Evolutionary conservation across 2,329 filamentous ascomycete species (phyloP).

Genomic region (Neurospora sp.): DNA sequence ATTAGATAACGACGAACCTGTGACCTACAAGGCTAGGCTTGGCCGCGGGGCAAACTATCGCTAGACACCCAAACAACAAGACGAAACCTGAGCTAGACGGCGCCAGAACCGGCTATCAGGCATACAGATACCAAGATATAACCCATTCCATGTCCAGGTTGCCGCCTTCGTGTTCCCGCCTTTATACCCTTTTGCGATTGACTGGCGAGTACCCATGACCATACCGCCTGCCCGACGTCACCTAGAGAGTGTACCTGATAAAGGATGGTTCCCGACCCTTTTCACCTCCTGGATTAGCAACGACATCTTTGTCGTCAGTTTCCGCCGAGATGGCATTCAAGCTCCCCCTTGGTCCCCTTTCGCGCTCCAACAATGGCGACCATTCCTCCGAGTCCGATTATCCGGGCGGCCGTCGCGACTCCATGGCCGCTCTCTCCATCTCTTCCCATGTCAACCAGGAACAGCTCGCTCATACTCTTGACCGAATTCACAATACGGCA

Average conservation of each 20-base stretch:
- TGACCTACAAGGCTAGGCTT: background rate
- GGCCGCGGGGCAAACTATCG: background rate
- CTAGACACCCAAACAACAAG: background rate
- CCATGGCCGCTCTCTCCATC: conserved; percentile 33
- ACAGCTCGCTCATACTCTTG: conserved; percentile 65
- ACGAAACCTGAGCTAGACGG: background rate
- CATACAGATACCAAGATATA: background rate
- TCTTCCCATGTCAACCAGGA: conserved; percentile 55
- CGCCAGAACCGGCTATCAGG: background rate
- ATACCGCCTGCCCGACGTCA: background rate
- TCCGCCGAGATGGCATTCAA: background rate
- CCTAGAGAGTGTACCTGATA: background rate
- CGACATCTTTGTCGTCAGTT: background rate
- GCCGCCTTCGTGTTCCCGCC: background rate
- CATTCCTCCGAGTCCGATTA: background rate
- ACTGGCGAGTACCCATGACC: background rate
- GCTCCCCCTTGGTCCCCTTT: background rate
- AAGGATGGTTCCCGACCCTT: background rate
- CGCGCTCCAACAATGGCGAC: background rate
- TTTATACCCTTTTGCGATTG: background rate
- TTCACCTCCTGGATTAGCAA: background rate
- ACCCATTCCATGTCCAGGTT: background rate
- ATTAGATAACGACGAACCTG: background rate
- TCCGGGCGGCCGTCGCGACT: conserved; percentile 24
- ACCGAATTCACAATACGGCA: conserved; percentile 83